phyloP scores from a whole-genome alignment of 2,329 filamentous ascomycete genomes.

The Ceratocystis albifundus region DNA sequence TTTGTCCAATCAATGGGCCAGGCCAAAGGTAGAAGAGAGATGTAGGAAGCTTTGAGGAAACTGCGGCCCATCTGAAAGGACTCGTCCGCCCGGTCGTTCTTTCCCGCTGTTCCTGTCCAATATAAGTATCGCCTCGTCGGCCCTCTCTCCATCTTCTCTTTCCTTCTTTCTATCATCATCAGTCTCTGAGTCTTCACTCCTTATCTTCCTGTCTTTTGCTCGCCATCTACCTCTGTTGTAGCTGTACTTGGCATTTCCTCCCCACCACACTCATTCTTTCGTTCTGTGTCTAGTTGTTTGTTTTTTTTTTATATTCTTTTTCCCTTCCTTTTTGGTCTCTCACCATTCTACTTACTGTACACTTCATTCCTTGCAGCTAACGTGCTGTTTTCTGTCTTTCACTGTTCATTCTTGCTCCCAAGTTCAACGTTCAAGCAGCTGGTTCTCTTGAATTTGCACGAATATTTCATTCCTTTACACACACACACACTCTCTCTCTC shows the following conservation, averaged over 20 bases:
- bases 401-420: not conserved
- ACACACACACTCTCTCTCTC: not conserved
- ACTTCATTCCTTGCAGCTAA: conserved; percentile 9
- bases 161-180: conserved; percentile 10
- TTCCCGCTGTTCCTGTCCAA: not conserved
- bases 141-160: not conserved
- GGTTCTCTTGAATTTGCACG: conserved; percentile 1
- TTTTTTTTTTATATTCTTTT: no score
- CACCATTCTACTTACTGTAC: conserved; percentile 5
- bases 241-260: conserved; percentile 7
- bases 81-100: not conserved
- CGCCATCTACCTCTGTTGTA: conserved; percentile 1
- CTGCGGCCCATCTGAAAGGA: not conserved
- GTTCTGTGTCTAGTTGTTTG: conserved; percentile 9
- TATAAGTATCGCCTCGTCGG: not conserved
- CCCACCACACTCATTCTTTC: conserved; percentile 2
- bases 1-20: not conserved
- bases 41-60: not conserved
- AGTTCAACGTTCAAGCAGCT: conserved; percentile 1
- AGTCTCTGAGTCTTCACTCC: conserved; percentile 13
- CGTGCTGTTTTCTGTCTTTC: conserved; percentile 1
- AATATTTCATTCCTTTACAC: not conserved
- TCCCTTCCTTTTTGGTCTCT: not conserved
- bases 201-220: conserved; percentile 10
- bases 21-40: not conserved